Base-by-base conservation (phyloP, 495 filamentous ascomycete species). In the Lindgomyces ingoldianus region DNA sequence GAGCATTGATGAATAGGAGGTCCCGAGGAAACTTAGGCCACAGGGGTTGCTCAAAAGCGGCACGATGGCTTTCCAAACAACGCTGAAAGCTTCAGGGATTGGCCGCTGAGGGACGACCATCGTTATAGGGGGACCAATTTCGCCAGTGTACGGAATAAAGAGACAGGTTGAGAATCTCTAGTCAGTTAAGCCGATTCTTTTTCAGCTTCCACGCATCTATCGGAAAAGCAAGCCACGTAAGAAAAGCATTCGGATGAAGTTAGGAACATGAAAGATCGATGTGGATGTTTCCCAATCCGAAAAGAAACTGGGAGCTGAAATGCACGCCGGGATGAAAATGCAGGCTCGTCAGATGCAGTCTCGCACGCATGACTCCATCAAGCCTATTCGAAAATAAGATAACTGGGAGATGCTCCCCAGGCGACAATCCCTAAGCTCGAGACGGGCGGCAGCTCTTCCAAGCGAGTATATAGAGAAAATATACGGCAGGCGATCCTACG, bases 121-220 rank as follows among this genome's bases (percentile, higher is more conserved):
- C 33, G 33, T 14, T 14, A 39, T 6, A 6, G 6, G 33, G 33
- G 14, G 33, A 14, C 33, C 6, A 6, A 39, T 39, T 14, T 39
- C 6, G 33, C 33, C 33, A 39, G 33, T 39, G 14, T 39, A 39
- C 6, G 33, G 14, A 6, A 39, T 6, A 39, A 6, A 14, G 33
- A 39, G 33, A 39, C 6, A 39, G 33, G 14, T 39, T 39, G 33
- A 39, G 33, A 14, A 14, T 39, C 33, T 6, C 11, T 36, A 27
- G 14, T 22, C 29, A 29, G 52, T 3, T 6, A 4, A 39, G 26
- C 52, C 57, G 45, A 51, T n/a, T 51, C 33, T 60, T 29, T 6
- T 60, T 51, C 57, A 60, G 57, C 57, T 50, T 21, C 56, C 27
- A 51, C 57, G 6, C 14, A 39, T 6, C 14, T 39, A 6, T 39